Evolutionary conservation across 2,329 filamentous ascomycete genomes (phyloP), one percentile per base, ranked within the genome.

Genomic region (Podosphaera aphanis): DNA sequence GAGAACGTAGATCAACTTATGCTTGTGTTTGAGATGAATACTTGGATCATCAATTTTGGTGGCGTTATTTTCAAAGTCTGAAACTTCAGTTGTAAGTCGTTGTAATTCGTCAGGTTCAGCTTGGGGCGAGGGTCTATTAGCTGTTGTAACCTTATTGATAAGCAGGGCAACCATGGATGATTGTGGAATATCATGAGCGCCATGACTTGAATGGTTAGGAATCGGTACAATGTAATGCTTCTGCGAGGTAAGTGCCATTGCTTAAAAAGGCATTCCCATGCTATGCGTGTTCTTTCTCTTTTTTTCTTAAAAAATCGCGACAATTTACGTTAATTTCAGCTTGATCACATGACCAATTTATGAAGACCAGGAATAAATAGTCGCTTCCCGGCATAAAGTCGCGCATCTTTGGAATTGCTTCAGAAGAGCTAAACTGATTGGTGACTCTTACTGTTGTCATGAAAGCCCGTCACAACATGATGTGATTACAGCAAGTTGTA

Each of bases 101-200:
- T 80, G 77, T 51, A 94, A 78, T 43, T 83, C 80, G 53, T 77
- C 74, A 48, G 74, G 77, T 54, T 79, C 76, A 54, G 79, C 71
- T 45, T 71, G 71, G 55, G 72, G 70, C 45, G 71, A 70, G 39
- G 71, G 73, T 50, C 68, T 70, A 44, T 71, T 68, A 43, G 73
- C 72, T 19, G 79, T 71, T 38, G 79, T 74, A 50, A 85, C 76
- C 59, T 83, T 83, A 58, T 83, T 78, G 51, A 90, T 83, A 47
- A 94, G 76, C 61, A 92, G 83, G 11, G 83, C 83, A 45, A 86
- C 84, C 56, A 93, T 70, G 8, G 85, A 92, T 15, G 86, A 93
- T 11, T 84, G 80, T 35, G 76, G 74, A 46, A 65, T 43, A 21
- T 57, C 50, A 20, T 52, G 51, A 13, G 23, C 46, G 20, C 50